Conservation (phyloP, 495 filamentous ascomycete genomes). For the Penicillium macrosclerotiorum region DNA sequence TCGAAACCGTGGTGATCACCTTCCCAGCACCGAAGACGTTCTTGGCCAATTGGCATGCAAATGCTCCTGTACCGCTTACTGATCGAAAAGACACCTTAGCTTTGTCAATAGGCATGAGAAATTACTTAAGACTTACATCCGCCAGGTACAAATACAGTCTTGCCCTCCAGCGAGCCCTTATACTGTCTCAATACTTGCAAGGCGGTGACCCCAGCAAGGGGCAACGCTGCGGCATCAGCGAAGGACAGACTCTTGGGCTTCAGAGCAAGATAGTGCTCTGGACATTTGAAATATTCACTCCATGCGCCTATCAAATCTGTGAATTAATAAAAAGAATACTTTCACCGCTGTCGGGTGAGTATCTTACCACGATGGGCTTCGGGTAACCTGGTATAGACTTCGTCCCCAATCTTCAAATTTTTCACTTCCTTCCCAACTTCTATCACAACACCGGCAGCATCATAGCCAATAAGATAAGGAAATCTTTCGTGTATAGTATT, state of each 20-base stretch:
- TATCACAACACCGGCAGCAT: constrained; percentile 46
- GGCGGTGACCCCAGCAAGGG: constrained; percentile 38
- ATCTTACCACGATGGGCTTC: constrained; percentile 25
- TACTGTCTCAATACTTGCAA: constrained; percentile 42
- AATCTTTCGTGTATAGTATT: constrained; percentile 21
- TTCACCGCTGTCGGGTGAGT: no score
- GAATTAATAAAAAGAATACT: not conserved
- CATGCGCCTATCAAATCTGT: constrained; percentile 16
- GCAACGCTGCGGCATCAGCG: constrained; percentile 42
- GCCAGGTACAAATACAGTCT: constrained; percentile 54
- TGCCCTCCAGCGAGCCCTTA: constrained; percentile 42
- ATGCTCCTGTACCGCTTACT: constrained; percentile 49
- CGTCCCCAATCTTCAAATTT: constrained; percentile 47
- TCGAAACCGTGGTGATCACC: constrained; percentile 53
- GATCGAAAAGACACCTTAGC: not conserved
- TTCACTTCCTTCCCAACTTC: constrained; percentile 42
- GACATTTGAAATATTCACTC: constrained; percentile 40
- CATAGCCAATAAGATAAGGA: constrained; percentile 42
- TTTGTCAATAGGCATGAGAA: not conserved
- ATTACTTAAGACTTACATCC: constrained; percentile 39
- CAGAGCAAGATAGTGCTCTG: constrained; percentile 33
- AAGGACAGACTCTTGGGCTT: constrained; percentile 39
- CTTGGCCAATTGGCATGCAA: constrained; percentile 53
- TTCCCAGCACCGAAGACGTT: constrained; percentile 49
- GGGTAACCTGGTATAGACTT: constrained; percentile 44